These are phyloP conservation scores for Fusarium penzigii DNA, from an alignment of 2,329 filamentous ascomycete species.

Conservation along the genomic window DNA sequence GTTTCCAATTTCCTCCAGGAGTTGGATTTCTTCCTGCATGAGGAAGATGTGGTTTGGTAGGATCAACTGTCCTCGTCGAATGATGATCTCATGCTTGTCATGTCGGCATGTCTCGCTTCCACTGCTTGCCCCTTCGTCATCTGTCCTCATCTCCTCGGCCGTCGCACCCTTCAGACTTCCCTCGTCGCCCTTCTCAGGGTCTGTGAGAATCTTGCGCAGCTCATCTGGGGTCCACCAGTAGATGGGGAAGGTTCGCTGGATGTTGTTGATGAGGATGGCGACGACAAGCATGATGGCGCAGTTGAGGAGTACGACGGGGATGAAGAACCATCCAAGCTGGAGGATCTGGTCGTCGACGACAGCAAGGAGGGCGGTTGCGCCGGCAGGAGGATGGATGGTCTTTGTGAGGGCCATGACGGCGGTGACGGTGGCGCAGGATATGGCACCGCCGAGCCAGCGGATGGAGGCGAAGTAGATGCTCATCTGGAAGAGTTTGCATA, in stretches of 20 bases:
- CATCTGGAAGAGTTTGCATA: conserved; percentile 66
- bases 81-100: conserved; percentile 33
- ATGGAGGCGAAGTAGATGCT: conserved; percentile 48
- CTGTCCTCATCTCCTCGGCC: conserved; percentile 12
- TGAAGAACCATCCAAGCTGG: conserved; percentile 66
- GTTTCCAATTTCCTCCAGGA: conserved; percentile 38
- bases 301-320: conserved; percentile 64
- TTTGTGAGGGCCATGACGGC: conserved; percentile 69
- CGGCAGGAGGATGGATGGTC: conserved; percentile 73
- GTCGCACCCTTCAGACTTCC: conserved; percentile 13
- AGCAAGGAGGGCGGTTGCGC: conserved; percentile 71
- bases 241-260: conserved; percentile 64
- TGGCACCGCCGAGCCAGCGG: conserved; percentile 64
- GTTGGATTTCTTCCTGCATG: conserved; percentile 38
- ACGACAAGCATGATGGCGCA: conserved; percentile 60
- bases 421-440: conserved; percentile 65
- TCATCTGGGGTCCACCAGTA: conserved; percentile 68
- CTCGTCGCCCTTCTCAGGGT: not conserved
- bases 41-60: conserved; percentile 39
- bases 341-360: conserved; percentile 58
- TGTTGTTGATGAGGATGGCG: conserved; percentile 68
- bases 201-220: conserved; percentile 8
- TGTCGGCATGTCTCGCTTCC: conserved; percentile 15
- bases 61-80: conserved; percentile 36
- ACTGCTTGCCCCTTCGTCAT: conserved; percentile 13